A percentile compares a stretch with the other conserved stretches of the same genome.
Evolutionary conservation across 129 eudicot genomes (phyloP).

Genomic region (Sambucus nigra): DNA sequence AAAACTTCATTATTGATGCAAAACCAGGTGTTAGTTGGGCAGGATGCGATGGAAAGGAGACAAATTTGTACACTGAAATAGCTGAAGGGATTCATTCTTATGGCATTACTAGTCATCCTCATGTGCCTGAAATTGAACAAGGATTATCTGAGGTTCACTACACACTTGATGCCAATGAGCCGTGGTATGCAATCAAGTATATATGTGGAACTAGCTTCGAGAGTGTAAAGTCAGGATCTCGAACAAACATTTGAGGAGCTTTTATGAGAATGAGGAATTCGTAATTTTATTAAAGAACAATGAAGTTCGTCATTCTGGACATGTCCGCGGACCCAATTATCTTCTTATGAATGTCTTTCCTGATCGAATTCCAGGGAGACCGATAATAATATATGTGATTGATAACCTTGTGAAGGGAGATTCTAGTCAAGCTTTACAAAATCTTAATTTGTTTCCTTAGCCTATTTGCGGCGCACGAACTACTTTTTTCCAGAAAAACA

Average conservation of each 20-base stretch:
- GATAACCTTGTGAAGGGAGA: constrained; percentile 99
- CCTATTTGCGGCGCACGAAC: neutral
- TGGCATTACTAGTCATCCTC: constrained; percentile 95
- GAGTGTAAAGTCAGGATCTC: constrained; percentile 67
- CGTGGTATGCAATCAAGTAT: constrained; percentile 99
- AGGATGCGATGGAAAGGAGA: constrained; percentile 99
- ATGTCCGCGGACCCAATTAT: constrained; percentile 80
- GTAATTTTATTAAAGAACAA: constrained; percentile 45
- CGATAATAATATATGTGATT: constrained; percentile 79
- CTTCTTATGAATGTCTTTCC: constrained; percentile 84
- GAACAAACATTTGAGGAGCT: constrained; percentile 42
- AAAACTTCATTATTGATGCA: constrained; percentile 72
- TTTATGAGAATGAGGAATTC: constrained; percentile 81
- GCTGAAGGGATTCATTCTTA: constrained; percentile 96
- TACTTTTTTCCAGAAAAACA: neutral
- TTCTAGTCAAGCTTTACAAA: constrained; percentile 96
- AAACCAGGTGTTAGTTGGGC: constrained; percentile 99
- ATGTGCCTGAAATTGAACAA: constrained; percentile 99
- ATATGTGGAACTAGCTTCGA: constrained; percentile 78
- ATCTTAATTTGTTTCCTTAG: constrained; percentile 88
- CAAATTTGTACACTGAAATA: constrained; percentile 90
- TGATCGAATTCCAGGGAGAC: constrained; percentile 84
- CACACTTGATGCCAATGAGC: constrained; percentile 97
- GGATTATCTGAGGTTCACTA: constrained; percentile 92
- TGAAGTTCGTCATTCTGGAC: constrained; percentile 80